Base-by-base conservation (phyloP, 495 filamentous ascomycete genomes). In the Lasiosphaeria ovina region DNA sequence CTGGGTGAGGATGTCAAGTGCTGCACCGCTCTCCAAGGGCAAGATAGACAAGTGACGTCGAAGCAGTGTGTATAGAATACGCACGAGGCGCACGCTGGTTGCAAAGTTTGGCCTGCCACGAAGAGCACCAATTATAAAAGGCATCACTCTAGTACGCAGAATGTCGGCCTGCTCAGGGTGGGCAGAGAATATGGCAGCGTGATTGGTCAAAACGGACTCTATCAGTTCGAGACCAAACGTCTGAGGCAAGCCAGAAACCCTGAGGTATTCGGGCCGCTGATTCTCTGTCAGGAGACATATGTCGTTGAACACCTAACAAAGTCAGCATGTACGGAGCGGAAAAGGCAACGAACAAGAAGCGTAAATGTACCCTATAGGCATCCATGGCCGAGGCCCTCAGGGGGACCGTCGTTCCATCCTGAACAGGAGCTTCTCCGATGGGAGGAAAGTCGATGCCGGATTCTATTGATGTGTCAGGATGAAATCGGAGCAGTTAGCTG, bases 171-270 rank as follows among this genome's bases (percentile, higher is more conserved):
- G 89, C 68, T 98, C 94, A 0, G 84, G 78, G 69, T 97, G 94
- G 1, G 78, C 77, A 6, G 84, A 76, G 70, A 97, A 92, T 35
- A 96, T 88, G 35, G 83, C 79, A 14, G 89, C 85, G 77, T 96
- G 92, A 67, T 92, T 95, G 3, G 87, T 83, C 49, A 98, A 72
- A 38, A 96, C 83, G 5, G 90, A 92, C 75, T 96, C 93, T 62
- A 98, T 91, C 36, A 98, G 79, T 67, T 98, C 94, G 2, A 98
- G 75, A 17, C 91, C 90, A 62, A 95, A 93, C 1, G 87, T 87
- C 52, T 90, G 86, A 1, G 90, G 85, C 12, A 97, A 80, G 4
- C 84, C 82, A 38, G 87, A 87, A 59, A 90, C 88, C 45, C 85
- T 83, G 24, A 98, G 79, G 62, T 91, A 95, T 55, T 90, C 82